Evolutionary conservation across 2,329 filamentous ascomycete genomes (phyloP), one percentile per base, ranked within the genome.

Genomic region (Neofusicoccum laricinum): DNA sequence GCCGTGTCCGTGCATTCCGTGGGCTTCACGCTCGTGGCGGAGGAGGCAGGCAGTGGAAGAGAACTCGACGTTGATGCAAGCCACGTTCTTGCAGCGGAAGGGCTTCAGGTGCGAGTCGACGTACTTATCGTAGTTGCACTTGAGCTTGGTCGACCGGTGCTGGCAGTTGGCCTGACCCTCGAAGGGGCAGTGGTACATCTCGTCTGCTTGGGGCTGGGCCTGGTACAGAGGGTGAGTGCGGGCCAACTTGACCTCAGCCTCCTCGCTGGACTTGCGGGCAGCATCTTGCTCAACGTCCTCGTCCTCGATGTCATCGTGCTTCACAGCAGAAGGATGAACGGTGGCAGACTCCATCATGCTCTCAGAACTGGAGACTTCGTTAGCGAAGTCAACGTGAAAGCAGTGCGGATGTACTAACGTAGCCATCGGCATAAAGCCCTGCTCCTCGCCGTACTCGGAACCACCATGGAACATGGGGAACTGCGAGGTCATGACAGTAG

Each of bases 61-160:
- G 78, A 98, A 98, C 48, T 91, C 89, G 68, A 92, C 88, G 74
- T 92, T 91, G 76, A 92, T 88, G 80, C 94, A 98, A 25, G 88
- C 86, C 67, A 88, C 84, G 69, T 90, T 85, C 86, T 95, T 96
- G 89, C 94, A 98, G 66, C 92, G 89, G 82, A 97, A 98, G 15
- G 94, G 94, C 85, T 96, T 97, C 74, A 97, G 79, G 80, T 98
- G 94, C 32, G 94, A 97, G 79, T 98, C 94, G 70, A 98, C 88
- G 72, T 95, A 97, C 85, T 98, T 98, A 85, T 97, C 93, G 76
- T 97, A 98, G 81, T 97, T 96, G 88, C 94, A 97, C 86, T 97
- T 97, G 71, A 98, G 90, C 82, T 96, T 95, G 74, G 96, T 95
- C 45, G 93, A 88, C 80, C 91, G 91, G 87, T 97, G 94, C 78